Percentiles rank a stretch among this genome's conserved stretches.
These are phyloP conservation scores for Barbarea vulgaris DNA, from an alignment of 345 rosid genomes.

Conservation along the genomic window DNA sequence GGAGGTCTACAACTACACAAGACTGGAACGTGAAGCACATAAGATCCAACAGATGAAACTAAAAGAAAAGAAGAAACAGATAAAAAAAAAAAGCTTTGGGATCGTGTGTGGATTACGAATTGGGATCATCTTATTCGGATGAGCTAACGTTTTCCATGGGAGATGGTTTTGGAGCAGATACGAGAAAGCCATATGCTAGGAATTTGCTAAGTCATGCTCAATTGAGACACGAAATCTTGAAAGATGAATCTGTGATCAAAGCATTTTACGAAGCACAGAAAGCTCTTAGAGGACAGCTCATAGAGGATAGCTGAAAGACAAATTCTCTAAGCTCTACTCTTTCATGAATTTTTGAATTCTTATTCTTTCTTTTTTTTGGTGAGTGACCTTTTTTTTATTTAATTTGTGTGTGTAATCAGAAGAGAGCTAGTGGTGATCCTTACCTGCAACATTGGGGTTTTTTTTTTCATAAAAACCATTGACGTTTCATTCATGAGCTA, in stretches of 20 bases:
- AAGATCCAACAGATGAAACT: too few species aligned
- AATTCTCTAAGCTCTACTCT: neutral
- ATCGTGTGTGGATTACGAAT: conserved; percentile 74
- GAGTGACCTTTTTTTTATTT: conserved; percentile 25
- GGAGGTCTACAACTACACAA: too few species aligned
- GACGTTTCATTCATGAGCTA: conserved; percentile 82
- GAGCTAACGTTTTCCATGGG: conserved; percentile 85
- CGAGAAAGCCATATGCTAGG: conserved; percentile 58
- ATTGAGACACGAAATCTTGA: conserved; percentile 66
- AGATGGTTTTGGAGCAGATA: conserved; percentile 51
- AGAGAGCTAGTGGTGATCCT: conserved; percentile 95
- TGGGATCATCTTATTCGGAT: conserved; percentile 43
- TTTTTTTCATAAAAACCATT: conserved; percentile 86
- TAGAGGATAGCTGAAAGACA: conserved; percentile 45
- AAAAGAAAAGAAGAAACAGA: too few species aligned
- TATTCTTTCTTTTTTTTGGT: conserved; percentile 17
- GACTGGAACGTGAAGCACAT: too few species aligned
- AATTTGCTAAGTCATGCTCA: conserved; percentile 70
- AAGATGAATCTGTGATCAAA: conserved; percentile 65
- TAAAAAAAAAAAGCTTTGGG: conserved; percentile 77
- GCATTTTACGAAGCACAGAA: conserved; percentile 89
- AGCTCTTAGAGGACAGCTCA: conserved; percentile 98
- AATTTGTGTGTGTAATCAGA: conserved; percentile 48
- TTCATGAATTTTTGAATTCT: conserved; percentile 8
- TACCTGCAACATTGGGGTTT: conserved; percentile 98